phyloP scores from a whole-genome alignment of 305 asterid genomes.

The Fraxinus platypoda region DNA sequence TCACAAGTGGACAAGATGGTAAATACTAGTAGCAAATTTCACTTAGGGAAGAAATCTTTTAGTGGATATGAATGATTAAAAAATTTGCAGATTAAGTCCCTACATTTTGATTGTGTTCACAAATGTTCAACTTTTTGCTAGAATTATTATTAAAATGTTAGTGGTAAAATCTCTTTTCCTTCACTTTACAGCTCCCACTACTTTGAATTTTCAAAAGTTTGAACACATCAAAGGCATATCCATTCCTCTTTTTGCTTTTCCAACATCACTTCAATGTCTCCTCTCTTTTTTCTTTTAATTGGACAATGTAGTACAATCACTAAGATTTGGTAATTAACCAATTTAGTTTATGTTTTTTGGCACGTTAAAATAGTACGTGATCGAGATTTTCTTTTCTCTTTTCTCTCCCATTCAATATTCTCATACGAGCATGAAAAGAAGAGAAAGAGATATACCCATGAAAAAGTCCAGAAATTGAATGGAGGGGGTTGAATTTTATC shows the following conservation, averaged over 20 bases:
- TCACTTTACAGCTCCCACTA: background rate
- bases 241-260: background rate
- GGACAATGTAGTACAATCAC: background rate
- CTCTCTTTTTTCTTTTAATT: background rate
- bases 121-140: background rate
- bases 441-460: background rate
- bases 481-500: too few species aligned
- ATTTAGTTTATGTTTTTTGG: background rate
- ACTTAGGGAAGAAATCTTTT: background rate
- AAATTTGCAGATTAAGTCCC: background rate
- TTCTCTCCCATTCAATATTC: background rate
- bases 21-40: background rate
- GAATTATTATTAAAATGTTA: background rate
- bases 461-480: too few species aligned
- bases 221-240: background rate
- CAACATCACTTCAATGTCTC: conserved; percentile 1
- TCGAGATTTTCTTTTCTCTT: background rate
- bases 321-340: background rate
- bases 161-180: background rate
- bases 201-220: background rate
- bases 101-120: background rate
- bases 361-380: too few species aligned
- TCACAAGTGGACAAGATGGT: background rate
- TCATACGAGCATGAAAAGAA: background rate
- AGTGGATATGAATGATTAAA: background rate